Conservation (phyloP, 495 filamentous ascomycete species). For the Podospora tetraspora region DNA sequence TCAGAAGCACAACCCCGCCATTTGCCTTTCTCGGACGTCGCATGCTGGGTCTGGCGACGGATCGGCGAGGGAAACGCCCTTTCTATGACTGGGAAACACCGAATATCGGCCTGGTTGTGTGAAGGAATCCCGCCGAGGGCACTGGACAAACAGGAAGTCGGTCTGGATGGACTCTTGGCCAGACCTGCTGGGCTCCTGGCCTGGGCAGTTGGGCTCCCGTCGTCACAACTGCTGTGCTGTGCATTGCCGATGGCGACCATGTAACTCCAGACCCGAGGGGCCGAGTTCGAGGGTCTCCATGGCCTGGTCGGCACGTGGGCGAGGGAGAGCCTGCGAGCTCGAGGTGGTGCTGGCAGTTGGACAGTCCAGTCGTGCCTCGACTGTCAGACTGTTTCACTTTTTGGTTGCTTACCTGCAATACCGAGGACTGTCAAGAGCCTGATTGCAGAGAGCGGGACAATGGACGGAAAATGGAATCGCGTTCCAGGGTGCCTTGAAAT, state of each 20-base stretch:
- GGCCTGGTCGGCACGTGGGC: not conserved
- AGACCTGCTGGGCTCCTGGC: no score
- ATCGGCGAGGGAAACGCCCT: slow-evolving; percentile 5
- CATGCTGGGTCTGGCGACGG: not conserved
- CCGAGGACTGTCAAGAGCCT: not conserved
- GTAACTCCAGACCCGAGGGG: not conserved
- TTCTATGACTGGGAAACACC: not conserved
- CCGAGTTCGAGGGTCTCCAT: not conserved
- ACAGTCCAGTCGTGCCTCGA: no score
- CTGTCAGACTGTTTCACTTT: not conserved
- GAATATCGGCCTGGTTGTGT: slow-evolving; percentile 2
- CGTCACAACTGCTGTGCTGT: not conserved
- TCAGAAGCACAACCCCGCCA: slow-evolving; percentile 6
- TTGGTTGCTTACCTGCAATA: not conserved
- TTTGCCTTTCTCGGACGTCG: not conserved
- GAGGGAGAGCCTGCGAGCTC: not conserved
- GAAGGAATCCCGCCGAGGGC: not conserved
- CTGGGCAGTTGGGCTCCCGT: not conserved
- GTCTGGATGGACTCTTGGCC: not conserved
- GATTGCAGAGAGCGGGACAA: not conserved
- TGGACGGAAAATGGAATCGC: not conserved
- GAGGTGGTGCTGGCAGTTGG: no score
- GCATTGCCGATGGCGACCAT: not conserved
- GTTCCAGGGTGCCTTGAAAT: not conserved
- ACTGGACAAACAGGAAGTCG: not conserved